These are phyloP conservation scores for Herpetomonas samuelpessoai DNA, from an alignment of 208 protist genomes.

Conservation along the genomic window DNA sequence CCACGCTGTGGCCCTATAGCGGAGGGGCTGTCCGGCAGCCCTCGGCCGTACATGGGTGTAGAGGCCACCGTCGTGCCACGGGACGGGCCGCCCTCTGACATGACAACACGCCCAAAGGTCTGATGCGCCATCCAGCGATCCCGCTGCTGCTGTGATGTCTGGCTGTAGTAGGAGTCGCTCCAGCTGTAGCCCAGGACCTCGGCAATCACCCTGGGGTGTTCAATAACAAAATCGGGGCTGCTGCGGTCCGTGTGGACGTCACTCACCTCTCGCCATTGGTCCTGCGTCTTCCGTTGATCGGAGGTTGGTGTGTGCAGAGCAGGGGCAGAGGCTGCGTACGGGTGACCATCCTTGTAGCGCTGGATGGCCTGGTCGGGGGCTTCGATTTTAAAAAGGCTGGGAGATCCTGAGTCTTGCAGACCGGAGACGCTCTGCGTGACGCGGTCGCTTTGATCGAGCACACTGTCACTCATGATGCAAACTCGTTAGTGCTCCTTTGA, in stretches of 20 bases:
- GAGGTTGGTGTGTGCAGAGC: no score
- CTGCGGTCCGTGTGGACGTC: neutral
- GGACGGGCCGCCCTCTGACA: constrained; percentile 24
- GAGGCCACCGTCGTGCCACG: constrained; percentile 16
- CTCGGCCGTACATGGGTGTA: constrained; percentile 5
- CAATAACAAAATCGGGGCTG: neutral
- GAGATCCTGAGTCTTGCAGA: no score
- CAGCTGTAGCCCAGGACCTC: constrained; percentile 31
- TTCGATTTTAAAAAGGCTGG: no score
- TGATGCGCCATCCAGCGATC: constrained; percentile 28
- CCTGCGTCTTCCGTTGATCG: no score
- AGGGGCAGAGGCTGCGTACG: no score
- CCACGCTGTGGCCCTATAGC: no score
- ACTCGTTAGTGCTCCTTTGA: no score
- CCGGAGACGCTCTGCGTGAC: no score
- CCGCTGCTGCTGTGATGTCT: constrained; percentile 14
- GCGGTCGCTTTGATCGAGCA: no score
- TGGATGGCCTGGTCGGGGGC: no score
- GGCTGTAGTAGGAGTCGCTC: constrained; percentile 31
- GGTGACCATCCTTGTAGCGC: no score
- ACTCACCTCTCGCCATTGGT: neutral
- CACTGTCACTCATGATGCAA: no score
- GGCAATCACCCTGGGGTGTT: constrained; percentile 3
- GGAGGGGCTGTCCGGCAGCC: neutral
- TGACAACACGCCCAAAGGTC: constrained; percentile 37